phyloP scores from a whole-genome alignment of 2,329 filamentous ascomycete genomes.

The Curvularia hawaiiensis region DNA sequence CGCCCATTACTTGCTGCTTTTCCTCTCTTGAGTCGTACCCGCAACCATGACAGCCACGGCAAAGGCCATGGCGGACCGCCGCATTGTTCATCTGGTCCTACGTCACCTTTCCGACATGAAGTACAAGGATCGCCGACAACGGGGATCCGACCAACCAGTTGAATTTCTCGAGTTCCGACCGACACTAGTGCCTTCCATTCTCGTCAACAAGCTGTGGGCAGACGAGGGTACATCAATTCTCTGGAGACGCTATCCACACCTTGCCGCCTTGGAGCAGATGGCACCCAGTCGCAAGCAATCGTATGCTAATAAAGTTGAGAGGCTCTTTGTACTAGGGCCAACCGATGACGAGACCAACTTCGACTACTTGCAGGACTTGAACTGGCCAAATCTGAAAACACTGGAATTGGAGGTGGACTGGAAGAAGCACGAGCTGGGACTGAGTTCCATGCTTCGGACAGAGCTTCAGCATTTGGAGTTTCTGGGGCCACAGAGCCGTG shows the following conservation, averaged over 20 bases:
- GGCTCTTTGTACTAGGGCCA: slow-evolving; percentile 30
- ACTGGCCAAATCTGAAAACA: slow-evolving; percentile 37
- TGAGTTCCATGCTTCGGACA: slow-evolving; percentile 31
- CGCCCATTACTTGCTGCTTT: slow-evolving; percentile 9
- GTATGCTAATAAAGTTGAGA: slow-evolving; percentile 41
- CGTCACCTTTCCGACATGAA: slow-evolving; percentile 39
- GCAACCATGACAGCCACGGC: slow-evolving; percentile 31
- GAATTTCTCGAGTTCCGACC: slow-evolving; percentile 43
- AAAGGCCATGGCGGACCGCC: slow-evolving; percentile 28
- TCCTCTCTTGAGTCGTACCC: slow-evolving; percentile 10
- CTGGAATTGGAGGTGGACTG: slow-evolving; percentile 41
- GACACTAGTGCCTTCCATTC: slow-evolving; percentile 38
- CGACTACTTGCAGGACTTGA: slow-evolving; percentile 32
- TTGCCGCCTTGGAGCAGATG: slow-evolving; percentile 35
- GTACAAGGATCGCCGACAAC: slow-evolving; percentile 39
- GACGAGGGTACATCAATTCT: slow-evolving; percentile 39
- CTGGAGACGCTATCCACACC: slow-evolving; percentile 40
- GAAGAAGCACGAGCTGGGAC: slow-evolving; percentile 22
- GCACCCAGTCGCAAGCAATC: slow-evolving; percentile 28
- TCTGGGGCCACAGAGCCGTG: slow-evolving; percentile 30
- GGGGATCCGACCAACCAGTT: slow-evolving; percentile 38
- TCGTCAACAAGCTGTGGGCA: slow-evolving; percentile 43
- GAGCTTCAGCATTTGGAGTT: slow-evolving; percentile 35
- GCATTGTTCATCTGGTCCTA: slow-evolving; percentile 35
- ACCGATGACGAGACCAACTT: slow-evolving; percentile 21